phyloP scores from a whole-genome alignment of 495 filamentous ascomycete species.

The Parachaetomium inaequale region DNA sequence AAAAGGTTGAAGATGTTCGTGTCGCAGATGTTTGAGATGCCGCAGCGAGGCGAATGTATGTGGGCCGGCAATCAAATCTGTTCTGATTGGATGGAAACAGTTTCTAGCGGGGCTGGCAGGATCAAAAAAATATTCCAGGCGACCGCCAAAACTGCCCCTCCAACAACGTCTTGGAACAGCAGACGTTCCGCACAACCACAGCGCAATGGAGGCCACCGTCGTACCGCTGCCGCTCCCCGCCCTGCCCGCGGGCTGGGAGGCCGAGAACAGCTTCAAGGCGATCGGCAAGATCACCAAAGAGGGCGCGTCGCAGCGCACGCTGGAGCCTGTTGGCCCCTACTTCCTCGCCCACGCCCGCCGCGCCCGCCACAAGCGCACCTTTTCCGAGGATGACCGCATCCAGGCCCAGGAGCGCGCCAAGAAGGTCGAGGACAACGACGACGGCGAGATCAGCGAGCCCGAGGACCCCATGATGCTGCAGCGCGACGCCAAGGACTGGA shows the following conservation, averaged over 20 bases:
- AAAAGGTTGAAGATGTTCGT: not conserved
- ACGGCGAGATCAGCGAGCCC: slow-evolving; percentile 83
- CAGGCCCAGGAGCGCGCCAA: slow-evolving; percentile 91
- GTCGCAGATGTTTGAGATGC: not conserved
- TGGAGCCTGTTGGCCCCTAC: slow-evolving; percentile 95
- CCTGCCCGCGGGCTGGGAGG: slow-evolving; percentile 77
- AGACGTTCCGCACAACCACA: slow-evolving; percentile 2
- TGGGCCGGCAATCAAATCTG: not conserved
- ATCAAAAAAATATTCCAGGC: slow-evolving; percentile 24
- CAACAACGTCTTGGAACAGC: slow-evolving; percentile 6
- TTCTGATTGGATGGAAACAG: slow-evolving; percentile 8
- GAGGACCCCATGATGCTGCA: slow-evolving; percentile 88
- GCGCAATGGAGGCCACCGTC: slow-evolving; percentile 41
- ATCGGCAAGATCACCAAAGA: slow-evolving; percentile 60
- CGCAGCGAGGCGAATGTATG: slow-evolving; percentile 1
- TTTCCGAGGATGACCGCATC: slow-evolving; percentile 96
- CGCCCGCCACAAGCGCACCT: slow-evolving; percentile 93
- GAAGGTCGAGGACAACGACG: slow-evolving; percentile 90
- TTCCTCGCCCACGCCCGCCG: slow-evolving; percentile 96
- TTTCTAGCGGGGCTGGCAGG: slow-evolving; percentile 3
- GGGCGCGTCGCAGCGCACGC: slow-evolving; percentile 68
- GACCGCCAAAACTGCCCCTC: slow-evolving; percentile 25
- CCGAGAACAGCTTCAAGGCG: slow-evolving; percentile 87
- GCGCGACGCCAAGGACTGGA: slow-evolving; percentile 98
- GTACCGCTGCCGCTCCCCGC: slow-evolving; percentile 60